phyloP scores from a whole-genome alignment of 164 flowering plant species.

The Kalanchoe fedtschenkoi region DNA sequence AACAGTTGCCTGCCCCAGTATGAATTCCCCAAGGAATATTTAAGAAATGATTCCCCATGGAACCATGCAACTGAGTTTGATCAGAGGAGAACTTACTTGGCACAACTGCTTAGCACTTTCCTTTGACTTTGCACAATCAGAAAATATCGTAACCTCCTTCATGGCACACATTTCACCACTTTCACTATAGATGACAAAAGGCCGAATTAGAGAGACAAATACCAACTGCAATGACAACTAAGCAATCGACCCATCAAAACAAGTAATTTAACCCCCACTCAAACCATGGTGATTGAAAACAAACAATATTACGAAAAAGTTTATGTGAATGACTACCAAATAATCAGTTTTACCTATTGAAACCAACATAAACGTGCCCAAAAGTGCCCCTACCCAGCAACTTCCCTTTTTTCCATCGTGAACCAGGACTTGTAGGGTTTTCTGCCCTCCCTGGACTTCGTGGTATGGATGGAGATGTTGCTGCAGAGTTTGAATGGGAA shows the following conservation, averaged over 20 bases:
- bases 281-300: neutral
- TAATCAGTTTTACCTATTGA: conserved; percentile 46
- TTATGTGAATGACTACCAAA: neutral
- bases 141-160: conserved; percentile 87
- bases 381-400: conserved; percentile 88
- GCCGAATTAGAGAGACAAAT: neutral
- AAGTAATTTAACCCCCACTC: neutral
- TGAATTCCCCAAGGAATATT: neutral
- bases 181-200: conserved; percentile 34
- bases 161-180: conserved; percentile 98
- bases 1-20: neutral
- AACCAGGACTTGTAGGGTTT: conserved; percentile 62
- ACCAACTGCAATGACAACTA: neutral
- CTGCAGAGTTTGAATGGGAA: conserved; percentile 60
- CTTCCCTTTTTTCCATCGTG: conserved; percentile 91
- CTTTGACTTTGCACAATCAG: conserved; percentile 91
- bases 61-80: neutral
- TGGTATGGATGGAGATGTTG: conserved; percentile 71
- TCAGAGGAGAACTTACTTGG: conserved; percentile 40
- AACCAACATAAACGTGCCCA: conserved; percentile 92
- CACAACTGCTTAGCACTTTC: conserved; percentile 91
- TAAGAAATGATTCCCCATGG: neutral
- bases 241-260: neutral
- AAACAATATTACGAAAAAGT: neutral
- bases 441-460: conserved; percentile 91